Evolutionary conservation across 129 eudicot genomes (phyloP).

Genomic region (Mikania micrantha): DNA sequence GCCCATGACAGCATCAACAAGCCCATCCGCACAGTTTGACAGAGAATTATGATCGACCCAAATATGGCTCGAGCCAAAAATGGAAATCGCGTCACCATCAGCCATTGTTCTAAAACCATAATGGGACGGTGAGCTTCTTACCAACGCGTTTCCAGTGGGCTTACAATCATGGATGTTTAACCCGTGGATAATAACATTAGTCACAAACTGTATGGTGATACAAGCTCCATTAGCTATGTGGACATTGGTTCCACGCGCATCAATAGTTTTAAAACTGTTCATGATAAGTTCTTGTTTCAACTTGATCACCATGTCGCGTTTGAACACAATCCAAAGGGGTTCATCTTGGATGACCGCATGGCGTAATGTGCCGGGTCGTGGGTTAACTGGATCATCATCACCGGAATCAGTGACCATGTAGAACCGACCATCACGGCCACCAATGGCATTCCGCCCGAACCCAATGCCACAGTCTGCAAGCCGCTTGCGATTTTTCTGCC

Average conservation of each 20-base stretch:
- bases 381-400: conserved; percentile 83
- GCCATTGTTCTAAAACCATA: conserved; percentile 93
- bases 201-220: conserved; percentile 69
- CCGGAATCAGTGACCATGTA: conserved; percentile 75
- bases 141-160: conserved; percentile 89
- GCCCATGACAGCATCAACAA: conserved; percentile 93
- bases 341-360: conserved; percentile 82
- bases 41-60: conserved; percentile 91
- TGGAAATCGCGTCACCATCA: conserved; percentile 86
- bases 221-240: conserved; percentile 90
- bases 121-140: conserved; percentile 84
- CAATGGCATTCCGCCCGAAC: conserved; percentile 84
- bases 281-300: conserved; percentile 80
- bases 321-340: conserved; percentile 89
- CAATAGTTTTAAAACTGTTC: conserved; percentile 95
- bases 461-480: conserved; percentile 94
- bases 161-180: conserved; percentile 83
- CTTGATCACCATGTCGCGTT: conserved; percentile 80
- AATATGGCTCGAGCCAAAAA: conserved; percentile 79
- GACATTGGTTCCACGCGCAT: conserved; percentile 90
- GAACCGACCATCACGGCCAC: conserved; percentile 83
- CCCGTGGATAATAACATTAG: conserved; percentile 80
- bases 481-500: conserved; percentile 85
- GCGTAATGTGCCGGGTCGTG: conserved; percentile 74
- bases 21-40: conserved; percentile 89